Percentiles rank a stretch among this genome's conserved stretches.
phyloP scores from a whole-genome alignment of 2,329 filamentous ascomycete genomes.

The Colletotrichum acutatum region DNA sequence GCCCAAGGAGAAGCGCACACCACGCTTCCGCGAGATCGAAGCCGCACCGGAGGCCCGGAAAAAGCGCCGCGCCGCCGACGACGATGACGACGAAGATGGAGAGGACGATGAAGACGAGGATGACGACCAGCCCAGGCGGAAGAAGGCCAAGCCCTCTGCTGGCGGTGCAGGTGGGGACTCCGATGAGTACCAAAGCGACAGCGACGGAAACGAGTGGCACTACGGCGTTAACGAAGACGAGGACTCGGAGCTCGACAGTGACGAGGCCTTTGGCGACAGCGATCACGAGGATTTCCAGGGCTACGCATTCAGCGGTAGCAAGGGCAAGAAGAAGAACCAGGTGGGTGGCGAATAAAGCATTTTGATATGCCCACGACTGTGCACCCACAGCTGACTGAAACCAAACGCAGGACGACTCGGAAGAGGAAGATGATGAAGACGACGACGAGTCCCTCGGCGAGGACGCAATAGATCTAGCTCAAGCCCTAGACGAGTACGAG shows the following conservation, averaged over 20 bases:
- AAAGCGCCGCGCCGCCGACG: conserved; percentile 35
- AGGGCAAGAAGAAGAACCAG: conserved; percentile 46
- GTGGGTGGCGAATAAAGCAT: not conserved
- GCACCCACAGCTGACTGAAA: conserved; percentile 54
- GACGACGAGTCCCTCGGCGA: conserved; percentile 69
- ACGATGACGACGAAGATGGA: conserved; percentile 45
- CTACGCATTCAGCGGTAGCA: conserved; percentile 68
- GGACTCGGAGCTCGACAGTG: conserved; percentile 73
- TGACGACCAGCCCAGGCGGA: conserved; percentile 61
- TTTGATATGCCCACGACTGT: not conserved
- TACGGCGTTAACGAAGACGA: conserved; percentile 73
- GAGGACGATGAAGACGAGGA: conserved; percentile 60
- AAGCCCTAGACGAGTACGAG: conserved; percentile 64
- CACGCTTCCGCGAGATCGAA: conserved; percentile 63
- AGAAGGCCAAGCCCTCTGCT: conserved; percentile 54
- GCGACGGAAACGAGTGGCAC: conserved; percentile 86
- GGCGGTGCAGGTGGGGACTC: conserved; percentile 63
- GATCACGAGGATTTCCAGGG: conserved; percentile 88
- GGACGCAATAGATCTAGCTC: conserved; percentile 69
- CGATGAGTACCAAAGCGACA: conserved; percentile 82
- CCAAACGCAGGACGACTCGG: conserved; percentile 68
- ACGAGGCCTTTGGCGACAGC: conserved; percentile 88
- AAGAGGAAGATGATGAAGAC: conserved; percentile 64
- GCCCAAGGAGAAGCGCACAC: conserved; percentile 58
- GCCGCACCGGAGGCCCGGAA: conserved; percentile 44